Evolutionary conservation across 192 early-diverging fungal genomes (phyloP).

Genomic region (Entrophospora sp.): DNA sequence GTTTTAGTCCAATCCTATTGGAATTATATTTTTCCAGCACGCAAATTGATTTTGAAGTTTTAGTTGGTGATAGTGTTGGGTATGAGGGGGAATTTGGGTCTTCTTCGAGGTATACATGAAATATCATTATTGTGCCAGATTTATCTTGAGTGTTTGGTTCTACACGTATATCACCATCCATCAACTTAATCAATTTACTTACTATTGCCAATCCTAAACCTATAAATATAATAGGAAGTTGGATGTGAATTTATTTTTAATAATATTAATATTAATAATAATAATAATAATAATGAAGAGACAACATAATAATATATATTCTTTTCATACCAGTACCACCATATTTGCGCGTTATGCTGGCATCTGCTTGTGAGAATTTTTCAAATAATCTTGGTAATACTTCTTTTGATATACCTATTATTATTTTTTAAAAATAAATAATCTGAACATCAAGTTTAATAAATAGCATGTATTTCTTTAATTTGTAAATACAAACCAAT

Average conservation of each 20-base stretch:
- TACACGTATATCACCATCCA: constrained; percentile 31
- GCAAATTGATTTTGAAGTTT: background rate
- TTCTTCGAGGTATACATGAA: background rate
- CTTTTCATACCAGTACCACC: constrained; percentile 35
- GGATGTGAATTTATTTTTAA: background rate
- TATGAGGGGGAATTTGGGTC: background rate
- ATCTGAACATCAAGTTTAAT: too few relatives aligned
- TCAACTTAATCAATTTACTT: constrained; percentile 28
- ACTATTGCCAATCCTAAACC: constrained; percentile 32
- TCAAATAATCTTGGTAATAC: constrained; percentile 26
- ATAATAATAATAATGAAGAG: background rate
- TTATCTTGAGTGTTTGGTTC: background rate
- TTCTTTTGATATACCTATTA: constrained; percentile 13
- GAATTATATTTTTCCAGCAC: background rate
- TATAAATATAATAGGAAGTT: background rate
- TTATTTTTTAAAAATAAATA: background rate
- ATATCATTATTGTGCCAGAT: constrained; percentile 12
- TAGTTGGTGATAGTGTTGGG: background rate
- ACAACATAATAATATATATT: too few relatives aligned
- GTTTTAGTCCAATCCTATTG: background rate
- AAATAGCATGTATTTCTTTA: too few relatives aligned
- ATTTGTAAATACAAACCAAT: constrained; percentile 24
- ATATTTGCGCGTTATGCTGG: constrained; percentile 35
- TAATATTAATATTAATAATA: background rate
- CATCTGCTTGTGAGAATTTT: constrained; percentile 38